Evolutionary conservation across 1,284 basidiomycete genomes (phyloP).

Genomic region (Singerocomus inundabilis): DNA sequence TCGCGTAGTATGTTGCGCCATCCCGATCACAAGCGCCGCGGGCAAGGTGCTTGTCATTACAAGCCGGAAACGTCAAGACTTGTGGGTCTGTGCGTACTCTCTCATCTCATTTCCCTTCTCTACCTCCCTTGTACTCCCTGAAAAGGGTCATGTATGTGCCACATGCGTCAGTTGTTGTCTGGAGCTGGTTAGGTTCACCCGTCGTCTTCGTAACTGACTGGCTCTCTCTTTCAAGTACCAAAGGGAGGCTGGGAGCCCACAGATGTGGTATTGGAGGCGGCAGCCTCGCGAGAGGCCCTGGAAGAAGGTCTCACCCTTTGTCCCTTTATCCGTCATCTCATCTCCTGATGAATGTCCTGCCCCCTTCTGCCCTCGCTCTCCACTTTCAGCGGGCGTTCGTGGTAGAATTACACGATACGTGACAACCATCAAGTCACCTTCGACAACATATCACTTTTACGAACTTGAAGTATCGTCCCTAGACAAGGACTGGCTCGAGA

Average conservation of each 20-base stretch:
- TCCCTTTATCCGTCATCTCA: constrained; percentile 72
- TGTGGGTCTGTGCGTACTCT: constrained; percentile 78
- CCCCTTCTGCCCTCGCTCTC: constrained; percentile 38
- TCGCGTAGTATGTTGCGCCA: constrained; percentile 82
- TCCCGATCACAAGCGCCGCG: constrained; percentile 68
- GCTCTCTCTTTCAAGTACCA: constrained; percentile 56
- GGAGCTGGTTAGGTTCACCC: constrained; percentile 5
- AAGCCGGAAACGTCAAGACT: constrained; percentile 72
- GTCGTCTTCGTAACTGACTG: constrained; percentile 13
- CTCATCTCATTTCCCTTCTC: constrained; percentile 8
- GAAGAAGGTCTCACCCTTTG: constrained; percentile 89
- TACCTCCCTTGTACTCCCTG: background rate
- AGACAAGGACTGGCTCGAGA: constrained; percentile 76
- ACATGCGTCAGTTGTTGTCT: constrained; percentile 10
- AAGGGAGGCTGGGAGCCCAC: constrained; percentile 84
- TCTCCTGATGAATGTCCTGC: constrained; percentile 59
- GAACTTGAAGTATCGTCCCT: constrained; percentile 75
- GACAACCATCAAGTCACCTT: constrained; percentile 71
- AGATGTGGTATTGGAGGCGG: constrained; percentile 75
- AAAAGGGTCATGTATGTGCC: constrained; percentile 5
- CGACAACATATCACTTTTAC: constrained; percentile 82
- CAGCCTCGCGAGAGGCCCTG: constrained; percentile 82
- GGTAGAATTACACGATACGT: constrained; percentile 76
- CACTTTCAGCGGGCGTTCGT: constrained; percentile 69
- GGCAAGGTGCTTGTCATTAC: constrained; percentile 79